Conservation (phyloP, 192 early-diverging fungal genomes). For the Coemansia sp. region DNA sequence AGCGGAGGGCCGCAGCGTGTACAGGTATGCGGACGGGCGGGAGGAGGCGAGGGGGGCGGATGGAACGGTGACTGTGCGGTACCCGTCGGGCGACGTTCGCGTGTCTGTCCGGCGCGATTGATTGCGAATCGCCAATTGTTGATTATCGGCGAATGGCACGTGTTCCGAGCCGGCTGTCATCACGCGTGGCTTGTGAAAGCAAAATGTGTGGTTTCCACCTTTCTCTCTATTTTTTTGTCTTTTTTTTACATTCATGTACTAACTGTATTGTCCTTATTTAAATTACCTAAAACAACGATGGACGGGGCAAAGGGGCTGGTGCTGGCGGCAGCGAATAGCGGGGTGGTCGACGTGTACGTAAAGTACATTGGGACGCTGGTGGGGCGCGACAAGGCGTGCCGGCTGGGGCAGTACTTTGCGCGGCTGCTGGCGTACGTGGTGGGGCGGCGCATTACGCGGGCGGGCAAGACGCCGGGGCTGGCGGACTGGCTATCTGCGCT, state of each 20-base stretch:
- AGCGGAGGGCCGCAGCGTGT: background rate
- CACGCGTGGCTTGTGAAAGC: background rate
- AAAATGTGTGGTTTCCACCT: background rate
- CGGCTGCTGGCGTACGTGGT: conserved; percentile 67
- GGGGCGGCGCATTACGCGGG: conserved; percentile 9
- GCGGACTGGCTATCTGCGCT: conserved; percentile 30
- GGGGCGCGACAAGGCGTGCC: conserved; percentile 77
- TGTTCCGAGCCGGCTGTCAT: too few species aligned
- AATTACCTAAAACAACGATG: background rate
- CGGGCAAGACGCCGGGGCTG: conserved; percentile 12
- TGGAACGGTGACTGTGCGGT: background rate
- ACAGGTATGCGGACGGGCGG: conserved; percentile 28
- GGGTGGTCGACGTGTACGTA: conserved; percentile 35
- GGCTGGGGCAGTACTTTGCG: conserved; percentile 83
- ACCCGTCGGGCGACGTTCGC: conserved; percentile 12
- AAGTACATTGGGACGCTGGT: conserved; percentile 61
- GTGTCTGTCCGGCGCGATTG: background rate
- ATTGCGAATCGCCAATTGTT: background rate
- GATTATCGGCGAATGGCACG: too few species aligned
- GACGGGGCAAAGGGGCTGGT: background rate
- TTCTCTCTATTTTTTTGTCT: background rate
- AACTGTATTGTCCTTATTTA: background rate
- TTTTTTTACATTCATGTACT: background rate
- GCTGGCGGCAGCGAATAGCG: conserved; percentile 21
- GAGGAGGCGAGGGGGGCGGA: conserved; percentile 6